Evolutionary conservation across 176 grass and related monocot species (phyloP).

Genomic region (Leersia perrieri): DNA sequence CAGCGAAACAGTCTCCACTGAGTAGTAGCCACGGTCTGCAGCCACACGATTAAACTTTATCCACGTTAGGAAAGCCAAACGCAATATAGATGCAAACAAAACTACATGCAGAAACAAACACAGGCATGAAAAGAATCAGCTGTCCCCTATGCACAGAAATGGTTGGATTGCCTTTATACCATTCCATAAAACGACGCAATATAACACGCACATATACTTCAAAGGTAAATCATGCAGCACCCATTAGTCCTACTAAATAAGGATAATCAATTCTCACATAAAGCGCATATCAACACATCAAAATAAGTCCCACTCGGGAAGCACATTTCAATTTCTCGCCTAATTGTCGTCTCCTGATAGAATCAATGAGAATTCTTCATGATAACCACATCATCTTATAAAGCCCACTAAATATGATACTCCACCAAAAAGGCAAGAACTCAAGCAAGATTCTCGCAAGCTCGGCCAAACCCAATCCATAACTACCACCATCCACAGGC

Average conservation of each 20-base stretch:
- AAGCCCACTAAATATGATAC: not conserved
- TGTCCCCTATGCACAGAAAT: not conserved
- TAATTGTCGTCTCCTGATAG: not conserved
- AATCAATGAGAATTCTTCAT: constrained; percentile 20
- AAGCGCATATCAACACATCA: not conserved
- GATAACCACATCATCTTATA: not conserved
- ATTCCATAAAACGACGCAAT: not conserved
- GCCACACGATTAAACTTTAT: not conserved
- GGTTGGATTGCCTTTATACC: not conserved
- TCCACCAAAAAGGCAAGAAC: not conserved
- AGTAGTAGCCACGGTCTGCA: constrained; percentile 96
- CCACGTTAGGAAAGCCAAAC: not conserved
- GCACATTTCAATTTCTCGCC: not conserved
- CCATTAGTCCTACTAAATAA: not conserved
- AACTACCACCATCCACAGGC: not conserved
- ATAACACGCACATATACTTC: not conserved
- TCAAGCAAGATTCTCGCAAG: not conserved
- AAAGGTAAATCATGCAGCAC: not conserved
- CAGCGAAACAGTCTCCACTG: constrained; percentile 83
- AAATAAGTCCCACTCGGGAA: not conserved
- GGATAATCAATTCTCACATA: not conserved
- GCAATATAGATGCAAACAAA: not conserved
- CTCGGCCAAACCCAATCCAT: not conserved
- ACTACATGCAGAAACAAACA: not conserved
- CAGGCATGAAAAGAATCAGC: not conserved